Base-by-base conservation (phyloP, 2,329 filamentous ascomycete genomes). In the Ceratocystis harringtonii region DNA sequence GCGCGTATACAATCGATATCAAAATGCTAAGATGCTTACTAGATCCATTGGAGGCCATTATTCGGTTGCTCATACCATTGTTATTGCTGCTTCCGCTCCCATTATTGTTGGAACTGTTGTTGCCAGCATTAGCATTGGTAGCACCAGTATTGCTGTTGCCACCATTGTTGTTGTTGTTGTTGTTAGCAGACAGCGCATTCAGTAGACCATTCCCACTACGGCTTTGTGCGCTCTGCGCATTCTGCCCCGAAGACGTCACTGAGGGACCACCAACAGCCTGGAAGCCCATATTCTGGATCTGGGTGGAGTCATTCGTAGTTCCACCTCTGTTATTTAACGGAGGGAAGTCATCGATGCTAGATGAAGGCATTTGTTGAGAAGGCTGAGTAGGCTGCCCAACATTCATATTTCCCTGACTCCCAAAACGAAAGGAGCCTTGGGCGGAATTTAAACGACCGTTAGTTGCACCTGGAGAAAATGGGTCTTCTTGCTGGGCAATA, bases 151-250 rank as follows among this genome's bases (percentile, higher is more conserved):
- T 62, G 44, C 7, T 44, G 25, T 15, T 36, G 48, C 44, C 58
- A n/a, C 44, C 28, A 15, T 15, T 62, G 41, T 22, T 25, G n/a
- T 60, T 60, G 22, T 17, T 65, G 32, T 57, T 64, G 66, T 75
- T 80, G 68, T 80, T 85, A 4, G 82, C 82, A 55, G 83, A 84
- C n/a, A 87, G 74, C 2, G 83, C 84, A 70, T 84, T 86, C 58
- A 87, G 74, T 48, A 87, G 75, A 7, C 84, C 84, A 70, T 87
- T 87, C 12, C 80, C 83, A 22, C 73, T 72, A 65, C 82, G 76
- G 66, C 75, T 78, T 76, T 71, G 22, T 70, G 69, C 63, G 15
- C 63, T 61, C 48, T 65, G 63, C 41, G 36, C 72, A 67, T 76
- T 69, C 58, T 44, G 3, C 75, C 72, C 62, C 75, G 74, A 63